These are phyloP conservation scores for Melastoma candidum DNA, from an alignment of 441 rosid species.

Conservation along the genomic window DNA sequence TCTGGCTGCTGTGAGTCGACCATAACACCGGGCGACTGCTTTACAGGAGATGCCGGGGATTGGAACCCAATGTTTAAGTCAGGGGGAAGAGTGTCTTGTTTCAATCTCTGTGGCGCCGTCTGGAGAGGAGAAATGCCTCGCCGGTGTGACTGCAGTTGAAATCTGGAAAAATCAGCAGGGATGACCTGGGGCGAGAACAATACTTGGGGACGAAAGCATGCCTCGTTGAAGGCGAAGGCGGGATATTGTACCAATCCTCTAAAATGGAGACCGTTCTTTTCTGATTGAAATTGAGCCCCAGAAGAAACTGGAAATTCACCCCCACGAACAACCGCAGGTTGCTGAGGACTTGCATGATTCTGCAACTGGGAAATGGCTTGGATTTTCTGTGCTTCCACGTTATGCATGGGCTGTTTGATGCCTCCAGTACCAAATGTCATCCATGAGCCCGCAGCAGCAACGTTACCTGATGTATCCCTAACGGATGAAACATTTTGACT, in stretches of 20 bases:
- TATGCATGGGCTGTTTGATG: slow-evolving; percentile 39
- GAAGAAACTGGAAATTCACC: slow-evolving; percentile 42
- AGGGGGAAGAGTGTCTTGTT: slow-evolving; percentile 67
- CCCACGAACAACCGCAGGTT: slow-evolving; percentile 26
- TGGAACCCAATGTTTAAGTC: slow-evolving; percentile 86
- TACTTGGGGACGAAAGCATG: slow-evolving; percentile 42
- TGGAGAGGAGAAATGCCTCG: slow-evolving; percentile 33
- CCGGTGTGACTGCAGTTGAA: slow-evolving; percentile 60
- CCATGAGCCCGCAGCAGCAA: slow-evolving; percentile 85
- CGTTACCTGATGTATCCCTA: slow-evolving; percentile 54
- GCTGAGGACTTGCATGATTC: slow-evolving; percentile 39
- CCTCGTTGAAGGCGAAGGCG: slow-evolving; percentile 29
- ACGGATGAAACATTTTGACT: slow-evolving; percentile 28
- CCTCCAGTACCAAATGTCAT: slow-evolving; percentile 82
- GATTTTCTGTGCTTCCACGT: slow-evolving; percentile 27
- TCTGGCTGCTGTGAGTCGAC: slow-evolving; percentile 91
- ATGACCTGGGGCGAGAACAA: slow-evolving; percentile 46
- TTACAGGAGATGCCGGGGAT: slow-evolving; percentile 78
- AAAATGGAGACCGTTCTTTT: slow-evolving; percentile 40
- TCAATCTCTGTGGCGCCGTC: slow-evolving; percentile 47
- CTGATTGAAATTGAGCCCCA: slow-evolving; percentile 40
- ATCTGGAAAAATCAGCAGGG: slow-evolving; percentile 48
- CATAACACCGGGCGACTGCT: slow-evolving; percentile 57
- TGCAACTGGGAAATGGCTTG: slow-evolving; percentile 19
- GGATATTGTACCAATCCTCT: slow-evolving; percentile 50